Base-by-base conservation (phyloP, 2,329 filamentous ascomycete genomes). In the Colletotrichum simmondsii region DNA sequence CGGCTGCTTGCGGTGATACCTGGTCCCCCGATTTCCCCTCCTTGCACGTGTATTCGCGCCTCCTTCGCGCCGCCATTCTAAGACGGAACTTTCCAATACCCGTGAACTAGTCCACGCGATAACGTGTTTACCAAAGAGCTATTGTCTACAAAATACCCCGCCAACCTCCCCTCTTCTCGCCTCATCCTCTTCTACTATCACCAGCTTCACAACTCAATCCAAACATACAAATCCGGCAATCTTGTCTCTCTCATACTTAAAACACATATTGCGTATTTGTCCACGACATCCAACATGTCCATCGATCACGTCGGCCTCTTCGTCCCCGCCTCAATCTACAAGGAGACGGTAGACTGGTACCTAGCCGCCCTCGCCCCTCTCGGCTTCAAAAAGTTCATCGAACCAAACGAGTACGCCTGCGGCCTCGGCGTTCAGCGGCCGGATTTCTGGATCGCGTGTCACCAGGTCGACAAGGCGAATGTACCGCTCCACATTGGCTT, bases 221-320 rank as follows among this genome's bases (percentile, higher is more conserved):
- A 7, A 52, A 16, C 16, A 16, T 35, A 1, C 26, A 61, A 19
- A 49, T 35, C 24, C 19, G 26, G 5, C 1, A 46, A 3, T 5
- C 6, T 2, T 24, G 19, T 57, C 32, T 57, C 52, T n/a, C 30
- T 3, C 8, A 16, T 32, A 24, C 42, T 53, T n/a, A 30, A 57
- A 37, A 32, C 49, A 37, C 35, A 60, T 28, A 59, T 10, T 19
- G 11, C 54, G 24, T 35, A 42, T 12, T 11, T 19, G 12, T 11
- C 12, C 62, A 46, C 10, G 2, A 32, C 24, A 5, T 6, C 19
- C 46, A 79, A 53, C 70, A 84, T 83, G 81, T 74, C 79, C 37
- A 81, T 84, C 73, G 79, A 82, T 57, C 83, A 84, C 77, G 77
- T 79, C 53, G 75, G 78, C 64, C 74, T 84, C 71, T 68, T 65